Evolutionary conservation across 2,329 filamentous ascomycete species (phyloP).

Genomic region (Claviceps cyperi): DNA sequence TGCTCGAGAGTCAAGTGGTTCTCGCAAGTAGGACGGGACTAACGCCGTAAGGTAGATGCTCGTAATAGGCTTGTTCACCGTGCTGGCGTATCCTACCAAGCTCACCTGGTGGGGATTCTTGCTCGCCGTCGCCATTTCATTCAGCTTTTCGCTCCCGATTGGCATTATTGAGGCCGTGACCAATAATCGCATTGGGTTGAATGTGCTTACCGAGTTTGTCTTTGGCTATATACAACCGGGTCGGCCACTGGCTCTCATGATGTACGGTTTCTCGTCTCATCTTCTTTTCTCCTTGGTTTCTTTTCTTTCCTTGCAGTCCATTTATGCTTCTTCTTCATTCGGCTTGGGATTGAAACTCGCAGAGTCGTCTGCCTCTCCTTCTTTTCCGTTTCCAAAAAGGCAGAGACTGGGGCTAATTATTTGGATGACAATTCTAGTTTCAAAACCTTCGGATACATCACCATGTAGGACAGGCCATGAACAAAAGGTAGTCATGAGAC

Average conservation of each 20-base stretch:
- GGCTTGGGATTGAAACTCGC: no score
- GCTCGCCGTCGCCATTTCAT: slow-evolving; percentile 48
- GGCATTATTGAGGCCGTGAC: slow-evolving; percentile 58
- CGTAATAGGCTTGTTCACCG: slow-evolving; percentile 36
- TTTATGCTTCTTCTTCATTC: neutral
- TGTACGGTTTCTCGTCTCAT: slow-evolving; percentile 26
- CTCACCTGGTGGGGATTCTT: slow-evolving; percentile 61
- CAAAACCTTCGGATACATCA: slow-evolving; percentile 49
- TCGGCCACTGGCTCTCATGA: slow-evolving; percentile 57
- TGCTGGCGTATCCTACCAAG: slow-evolving; percentile 50
- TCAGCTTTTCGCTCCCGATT: slow-evolving; percentile 49
- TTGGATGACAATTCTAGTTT: slow-evolving; percentile 25
- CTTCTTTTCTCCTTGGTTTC: neutral
- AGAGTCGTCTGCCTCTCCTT: no score
- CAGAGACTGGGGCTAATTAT: neutral
- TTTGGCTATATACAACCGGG: slow-evolving; percentile 65
- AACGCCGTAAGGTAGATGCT: slow-evolving; percentile 29
- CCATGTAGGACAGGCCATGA: slow-evolving; percentile 27
- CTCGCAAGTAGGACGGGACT: neutral
- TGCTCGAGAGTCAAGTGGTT: no score
- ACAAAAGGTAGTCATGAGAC: neutral
- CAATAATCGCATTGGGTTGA: slow-evolving; percentile 57
- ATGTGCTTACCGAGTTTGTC: slow-evolving; percentile 62
- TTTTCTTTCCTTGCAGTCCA: neutral
- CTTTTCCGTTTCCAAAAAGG: no score